Conservation (phyloP, 2,329 filamentous ascomycete species). For the Alternaria arborescens region DNA sequence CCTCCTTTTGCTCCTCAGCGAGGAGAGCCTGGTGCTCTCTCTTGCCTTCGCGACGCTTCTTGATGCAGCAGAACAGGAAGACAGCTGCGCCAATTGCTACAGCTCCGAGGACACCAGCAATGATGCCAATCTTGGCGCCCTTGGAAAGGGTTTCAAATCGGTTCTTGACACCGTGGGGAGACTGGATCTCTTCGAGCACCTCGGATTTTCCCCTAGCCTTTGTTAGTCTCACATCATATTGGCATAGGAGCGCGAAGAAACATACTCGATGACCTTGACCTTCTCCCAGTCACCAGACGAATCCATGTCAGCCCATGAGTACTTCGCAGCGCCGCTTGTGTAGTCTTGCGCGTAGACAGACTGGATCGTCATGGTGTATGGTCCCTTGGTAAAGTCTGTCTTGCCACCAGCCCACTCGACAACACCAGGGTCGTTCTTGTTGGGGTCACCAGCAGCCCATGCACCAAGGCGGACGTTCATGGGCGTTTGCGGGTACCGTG, state of each 20-base stretch:
- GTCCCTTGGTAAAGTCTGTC: conserved; percentile 71
- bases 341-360: conserved; percentile 65
- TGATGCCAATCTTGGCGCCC: conserved; percentile 48
- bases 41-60: conserved; percentile 49
- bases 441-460: conserved; percentile 68
- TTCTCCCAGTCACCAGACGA: conserved; percentile 51
- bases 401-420: conserved; percentile 70
- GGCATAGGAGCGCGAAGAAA: background rate
- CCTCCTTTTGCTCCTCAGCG: conserved; percentile 49
- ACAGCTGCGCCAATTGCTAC: conserved; percentile 36
- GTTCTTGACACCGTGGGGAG: conserved; percentile 47
- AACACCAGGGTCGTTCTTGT: conserved; percentile 47
- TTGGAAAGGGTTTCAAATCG: conserved; percentile 47
- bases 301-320: conserved; percentile 62
- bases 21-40: conserved; percentile 44
- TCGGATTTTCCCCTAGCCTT: conserved; percentile 45
- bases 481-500: conserved; percentile 75
- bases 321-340: conserved; percentile 68
- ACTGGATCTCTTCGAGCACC: conserved; percentile 45
- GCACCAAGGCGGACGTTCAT: conserved; percentile 75
- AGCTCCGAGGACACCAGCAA: conserved; percentile 38
- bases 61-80: conserved; percentile 51
- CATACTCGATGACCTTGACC: conserved; percentile 58
- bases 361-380: conserved; percentile 79
- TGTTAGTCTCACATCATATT: conserved; percentile 19